These are phyloP conservation scores for Suillus americanus DNA, from an alignment of 768 basidiomycete genomes.

Conservation along the genomic window DNA sequence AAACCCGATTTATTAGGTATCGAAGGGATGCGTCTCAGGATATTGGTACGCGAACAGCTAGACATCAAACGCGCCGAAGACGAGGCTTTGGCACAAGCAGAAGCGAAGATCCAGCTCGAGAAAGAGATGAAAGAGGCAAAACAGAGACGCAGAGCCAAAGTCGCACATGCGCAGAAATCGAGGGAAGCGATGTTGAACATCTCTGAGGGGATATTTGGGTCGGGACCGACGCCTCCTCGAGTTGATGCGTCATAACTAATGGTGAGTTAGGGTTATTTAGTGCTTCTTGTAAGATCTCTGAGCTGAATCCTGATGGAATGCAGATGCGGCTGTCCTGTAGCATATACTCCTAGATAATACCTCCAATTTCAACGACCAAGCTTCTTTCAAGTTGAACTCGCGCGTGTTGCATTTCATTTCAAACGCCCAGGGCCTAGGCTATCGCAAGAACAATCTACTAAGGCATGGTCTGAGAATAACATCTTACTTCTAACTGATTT, in stretches of 20 bases:
- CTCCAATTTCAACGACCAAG: not conserved
- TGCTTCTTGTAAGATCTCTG: not conserved
- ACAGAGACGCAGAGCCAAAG: not conserved
- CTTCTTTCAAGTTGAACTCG: not conserved
- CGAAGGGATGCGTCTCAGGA: conserved; percentile 47
- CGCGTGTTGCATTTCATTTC: not conserved
- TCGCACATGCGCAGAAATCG: not conserved
- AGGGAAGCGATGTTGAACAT: not conserved
- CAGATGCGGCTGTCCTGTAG: not conserved
- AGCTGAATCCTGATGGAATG: not conserved
- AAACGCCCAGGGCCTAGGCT: no score
- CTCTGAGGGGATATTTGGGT: conserved; percentile 4
- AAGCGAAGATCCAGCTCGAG: conserved; percentile 3
- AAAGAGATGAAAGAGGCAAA: conserved; percentile 6
- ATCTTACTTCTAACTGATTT: no score
- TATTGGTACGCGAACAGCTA: conserved; percentile 34
- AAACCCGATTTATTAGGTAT: conserved; percentile 37
- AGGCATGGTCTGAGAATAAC: no score
- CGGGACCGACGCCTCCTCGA: not conserved
- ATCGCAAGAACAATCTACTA: no score
- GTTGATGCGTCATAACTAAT: not conserved
- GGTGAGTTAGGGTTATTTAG: not conserved
- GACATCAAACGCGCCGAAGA: conserved; percentile 17
- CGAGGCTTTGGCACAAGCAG: conserved; percentile 4
- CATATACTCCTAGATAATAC: not conserved